Conservation (phyloP, 2,329 filamentous ascomycete genomes). For the Stachybotrys elegans region DNA sequence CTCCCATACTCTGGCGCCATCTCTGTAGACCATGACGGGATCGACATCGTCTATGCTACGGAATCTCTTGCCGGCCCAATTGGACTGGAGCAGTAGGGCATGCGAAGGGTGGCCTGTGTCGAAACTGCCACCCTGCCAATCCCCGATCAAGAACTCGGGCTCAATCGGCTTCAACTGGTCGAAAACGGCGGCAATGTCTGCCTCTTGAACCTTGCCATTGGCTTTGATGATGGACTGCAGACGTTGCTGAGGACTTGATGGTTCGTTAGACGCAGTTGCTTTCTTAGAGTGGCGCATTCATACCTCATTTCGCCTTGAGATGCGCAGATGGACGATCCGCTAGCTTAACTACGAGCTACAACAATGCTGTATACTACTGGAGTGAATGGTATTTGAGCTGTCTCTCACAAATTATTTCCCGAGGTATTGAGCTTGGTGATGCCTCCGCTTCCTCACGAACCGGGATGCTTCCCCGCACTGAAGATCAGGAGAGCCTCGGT, state of each 20-base stretch:
- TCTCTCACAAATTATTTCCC: too few species aligned
- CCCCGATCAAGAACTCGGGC: not conserved
- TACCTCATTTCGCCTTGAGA: too few species aligned
- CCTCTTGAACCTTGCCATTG: not conserved
- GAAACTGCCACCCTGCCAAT: constrained; percentile 3
- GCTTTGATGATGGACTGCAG: not conserved
- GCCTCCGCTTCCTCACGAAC: too few species aligned
- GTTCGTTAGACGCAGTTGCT: too few species aligned
- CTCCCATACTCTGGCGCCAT: constrained; percentile 9
- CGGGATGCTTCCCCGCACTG: too few species aligned
- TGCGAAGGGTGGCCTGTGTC: constrained; percentile 2
- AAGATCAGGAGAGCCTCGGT: too few species aligned
- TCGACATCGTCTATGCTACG: constrained; percentile 22
- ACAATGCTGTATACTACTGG: too few species aligned
- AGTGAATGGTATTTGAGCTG: too few species aligned
- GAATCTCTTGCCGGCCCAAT: constrained; percentile 26
- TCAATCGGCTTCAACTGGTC: not conserved
- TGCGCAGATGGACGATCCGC: too few species aligned
- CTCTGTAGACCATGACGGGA: constrained; percentile 18
- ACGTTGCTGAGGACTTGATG: not conserved
- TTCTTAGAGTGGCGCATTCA: too few species aligned
- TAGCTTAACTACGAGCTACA: too few species aligned
- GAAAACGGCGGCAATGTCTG: not conserved
- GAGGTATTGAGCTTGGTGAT: too few species aligned
- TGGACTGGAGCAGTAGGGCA: constrained; percentile 7